These are phyloP conservation scores for Ulota crispa DNA, from an alignment of 225 moss, liverwort and hornwort genomes.

Conservation along the genomic window DNA sequence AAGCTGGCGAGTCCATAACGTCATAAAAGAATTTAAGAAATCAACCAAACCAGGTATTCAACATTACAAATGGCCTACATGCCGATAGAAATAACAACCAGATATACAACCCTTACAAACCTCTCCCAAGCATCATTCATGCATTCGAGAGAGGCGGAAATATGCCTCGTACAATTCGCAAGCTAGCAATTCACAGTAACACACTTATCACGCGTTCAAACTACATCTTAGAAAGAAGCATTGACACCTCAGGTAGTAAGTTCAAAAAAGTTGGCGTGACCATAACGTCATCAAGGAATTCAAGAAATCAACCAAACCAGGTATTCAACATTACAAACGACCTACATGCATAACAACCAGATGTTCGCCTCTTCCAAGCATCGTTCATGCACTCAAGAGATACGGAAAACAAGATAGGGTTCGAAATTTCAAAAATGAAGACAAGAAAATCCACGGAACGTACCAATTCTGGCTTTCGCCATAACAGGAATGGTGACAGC, in stretches of 20 bases:
- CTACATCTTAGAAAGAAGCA: not conserved
- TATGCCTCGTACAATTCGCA: not conserved
- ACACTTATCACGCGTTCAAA: not conserved
- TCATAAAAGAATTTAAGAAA: not conserved
- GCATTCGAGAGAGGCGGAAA: too few species aligned
- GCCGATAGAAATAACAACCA: not conserved
- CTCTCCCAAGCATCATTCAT: not conserved
- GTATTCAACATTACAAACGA: not conserved
- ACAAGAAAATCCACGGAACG: not conserved
- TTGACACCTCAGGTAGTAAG: not conserved
- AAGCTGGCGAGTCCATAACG: not conserved
- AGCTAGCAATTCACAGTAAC: not conserved
- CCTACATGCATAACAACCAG: not conserved
- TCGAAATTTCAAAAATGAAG: not conserved
- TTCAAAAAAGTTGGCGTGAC: not conserved
- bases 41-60: not conserved
- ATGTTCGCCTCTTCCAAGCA: not conserved
- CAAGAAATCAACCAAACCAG: not conserved
- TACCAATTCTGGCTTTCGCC: conserved; percentile 92
- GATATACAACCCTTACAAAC: conserved; percentile 18
- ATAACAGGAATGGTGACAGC: conserved; percentile 94
- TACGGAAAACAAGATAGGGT: not conserved
- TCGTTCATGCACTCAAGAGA: not conserved
- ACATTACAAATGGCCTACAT: not conserved
- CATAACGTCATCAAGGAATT: not conserved